Evolutionary conservation across 148 eudicot species (phyloP).

Genomic region (Spergularia bocconei): DNA sequence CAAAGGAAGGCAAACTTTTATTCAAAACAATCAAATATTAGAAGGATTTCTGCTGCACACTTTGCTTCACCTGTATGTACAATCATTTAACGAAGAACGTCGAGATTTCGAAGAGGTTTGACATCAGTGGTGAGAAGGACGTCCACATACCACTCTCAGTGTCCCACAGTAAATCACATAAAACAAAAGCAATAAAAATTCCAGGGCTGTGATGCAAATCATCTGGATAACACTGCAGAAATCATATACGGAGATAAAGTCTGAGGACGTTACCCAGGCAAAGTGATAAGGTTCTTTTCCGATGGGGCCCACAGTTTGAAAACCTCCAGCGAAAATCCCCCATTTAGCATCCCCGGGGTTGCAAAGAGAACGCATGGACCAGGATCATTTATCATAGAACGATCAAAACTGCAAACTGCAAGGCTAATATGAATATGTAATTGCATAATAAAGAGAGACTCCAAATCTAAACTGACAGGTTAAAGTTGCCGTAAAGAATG

Average conservation of each 20-base stretch:
- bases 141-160: too few relatives aligned
- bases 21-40: too few relatives aligned
- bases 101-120: too few relatives aligned
- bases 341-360: slow-evolving; percentile 91
- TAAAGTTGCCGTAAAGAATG: too few relatives aligned
- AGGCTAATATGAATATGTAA: slow-evolving; percentile 1
- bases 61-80: too few relatives aligned
- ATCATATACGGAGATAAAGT: not conserved
- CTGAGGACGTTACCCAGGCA: slow-evolving; percentile 64
- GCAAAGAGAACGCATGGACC: slow-evolving; percentile 99
- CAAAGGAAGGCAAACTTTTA: too few relatives aligned
- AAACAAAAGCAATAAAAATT: slow-evolving; percentile 1
- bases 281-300: slow-evolving; percentile 72
- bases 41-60: too few relatives aligned
- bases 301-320: slow-evolving; percentile 96
- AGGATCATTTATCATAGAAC: slow-evolving; percentile 75
- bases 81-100: too few relatives aligned
- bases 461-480: too few relatives aligned
- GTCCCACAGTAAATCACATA: too few relatives aligned
- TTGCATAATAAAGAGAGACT: not conserved
- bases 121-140: too few relatives aligned
- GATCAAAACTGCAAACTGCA: slow-evolving; percentile 80
- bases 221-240: not conserved
- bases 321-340: slow-evolving; percentile 94
- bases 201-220: not conserved